Base-by-base conservation (phyloP, 2,329 filamentous ascomycete species). In the Curvularia sp. region DNA sequence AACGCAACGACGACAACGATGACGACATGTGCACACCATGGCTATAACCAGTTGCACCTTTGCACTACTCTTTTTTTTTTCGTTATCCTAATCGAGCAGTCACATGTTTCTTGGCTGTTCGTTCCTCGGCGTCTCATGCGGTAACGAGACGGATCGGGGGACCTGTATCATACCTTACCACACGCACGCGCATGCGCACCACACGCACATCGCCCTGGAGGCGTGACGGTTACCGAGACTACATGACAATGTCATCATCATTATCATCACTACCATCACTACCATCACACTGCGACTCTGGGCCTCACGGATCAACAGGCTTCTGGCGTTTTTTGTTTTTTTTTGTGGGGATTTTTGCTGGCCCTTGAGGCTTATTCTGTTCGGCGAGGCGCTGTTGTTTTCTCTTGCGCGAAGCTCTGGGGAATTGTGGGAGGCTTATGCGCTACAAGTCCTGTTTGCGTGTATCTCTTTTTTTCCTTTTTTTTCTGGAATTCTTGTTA, bases 31-130 rank as follows among this genome's bases (percentile, higher is more conserved):
- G 15, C 21, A 38, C n/a, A 23, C 18, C 47, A 49, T 49, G 25
- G 25, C 25, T 9, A 46, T 46, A n/a, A 45, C 8, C 13, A 13
- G 25, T 46, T 30, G 18, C 27, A 30, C 36, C 28, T 30, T 47
- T 21, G 9, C 10, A 32, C 13, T 18, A 27, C 15, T 21, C 15
- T 36, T 28, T 12, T 18, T 27, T 36, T 25, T 25, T 49, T 18
- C n/a, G n/a, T 18, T 28, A 38, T 39, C 47, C 47, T 49, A 49
- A 49, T 49, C 47, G 30, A 49, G 23, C 47, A 39, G 21, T 28
- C 47, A 6, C 21, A 49, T 49, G 30, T 39, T 39, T n/a, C 5
- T 38, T 38, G 12, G 27, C 21, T 34, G 23, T 49, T 38, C 32
- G 36, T 49, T 38, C 32, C 6, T 19, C 32, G 15, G 47, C 19